Evolutionary conservation across 2,329 filamentous ascomycete species (phyloP).

Genomic region (Nemania abortiva): DNA sequence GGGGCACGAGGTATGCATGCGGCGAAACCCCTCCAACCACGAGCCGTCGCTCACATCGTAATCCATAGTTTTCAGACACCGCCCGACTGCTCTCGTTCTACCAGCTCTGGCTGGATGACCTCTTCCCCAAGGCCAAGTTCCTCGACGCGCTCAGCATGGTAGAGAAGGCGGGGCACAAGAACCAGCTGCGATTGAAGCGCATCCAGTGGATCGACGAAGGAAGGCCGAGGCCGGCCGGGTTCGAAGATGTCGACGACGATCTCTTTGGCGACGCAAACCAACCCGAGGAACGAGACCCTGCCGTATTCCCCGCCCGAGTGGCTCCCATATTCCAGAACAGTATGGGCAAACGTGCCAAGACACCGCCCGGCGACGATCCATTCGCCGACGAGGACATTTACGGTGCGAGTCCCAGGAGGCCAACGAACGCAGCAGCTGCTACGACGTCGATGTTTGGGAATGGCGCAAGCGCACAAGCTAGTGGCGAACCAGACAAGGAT

Average conservation of each 20-base stretch:
- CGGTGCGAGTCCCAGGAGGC: slow-evolving; percentile 61
- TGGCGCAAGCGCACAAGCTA: slow-evolving; percentile 34
- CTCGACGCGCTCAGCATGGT: slow-evolving; percentile 89
- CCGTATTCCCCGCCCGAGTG: slow-evolving; percentile 51
- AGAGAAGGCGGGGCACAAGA: slow-evolving; percentile 92
- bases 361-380: slow-evolving; percentile 53
- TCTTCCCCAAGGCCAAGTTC: slow-evolving; percentile 95
- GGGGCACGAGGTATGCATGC: slow-evolving; percentile 80
- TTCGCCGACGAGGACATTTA: slow-evolving; percentile 66
- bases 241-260: slow-evolving; percentile 46
- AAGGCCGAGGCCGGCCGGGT: slow-evolving; percentile 61
- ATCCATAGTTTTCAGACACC: slow-evolving; percentile 81
- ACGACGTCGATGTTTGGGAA: slow-evolving; percentile 44
- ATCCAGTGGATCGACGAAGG: slow-evolving; percentile 87
- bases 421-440: slow-evolving; percentile 41
- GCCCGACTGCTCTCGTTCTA: slow-evolving; percentile 87
- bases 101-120: slow-evolving; percentile 95
- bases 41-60: slow-evolving; percentile 21
- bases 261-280: slow-evolving; percentile 45
- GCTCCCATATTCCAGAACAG: slow-evolving; percentile 56
- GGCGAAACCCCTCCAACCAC: background rate
- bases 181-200: slow-evolving; percentile 78
- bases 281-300: slow-evolving; percentile 46
- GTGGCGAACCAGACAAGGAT: slow-evolving; percentile 53
- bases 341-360: slow-evolving; percentile 48